Base-by-base conservation (phyloP, 202 grass and related monocot genomes). In the Carex arenaria region DNA sequence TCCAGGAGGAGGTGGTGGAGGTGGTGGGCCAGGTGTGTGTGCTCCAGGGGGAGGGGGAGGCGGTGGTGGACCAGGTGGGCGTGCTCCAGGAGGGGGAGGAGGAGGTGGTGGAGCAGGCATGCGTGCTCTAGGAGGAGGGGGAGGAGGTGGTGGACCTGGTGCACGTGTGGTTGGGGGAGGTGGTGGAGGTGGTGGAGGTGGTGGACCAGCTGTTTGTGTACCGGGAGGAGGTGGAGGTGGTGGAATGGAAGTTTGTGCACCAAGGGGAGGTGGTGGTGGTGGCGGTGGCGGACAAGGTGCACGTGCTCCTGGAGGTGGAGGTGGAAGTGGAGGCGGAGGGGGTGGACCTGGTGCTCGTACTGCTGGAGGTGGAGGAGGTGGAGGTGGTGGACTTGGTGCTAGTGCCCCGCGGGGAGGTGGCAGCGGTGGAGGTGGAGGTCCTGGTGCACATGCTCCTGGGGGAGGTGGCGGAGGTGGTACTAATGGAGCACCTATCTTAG, bases 1-100 rank as follows among this genome's bases (percentile, higher is more conserved):
- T 49, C 79, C 76, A 61, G 67, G 84, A 31, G 75, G 80, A 8
- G 88, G 80, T 1, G 81, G 90, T 0, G 82, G 89, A n/a, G 87
- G 87, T 40, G 90, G 90, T 23, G 87, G 52, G 14, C 90, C 32
- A 80, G 28, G 36, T 77, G 79, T 3, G 13, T 38, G 45, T 4
- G 67, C 69, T 15, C 23, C 67, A 20, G 54, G 79, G 7, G 79
- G 28, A 11, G 76, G 49, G 3, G 59, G 86, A 0, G 80, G 36
- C 6, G 78, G 76, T 47, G 83, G 68, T 64, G 84, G 80, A 5
- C 15, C 23, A 10, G 79, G 38, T 4, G 8, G 4, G 8, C 32
- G 66, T 34, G 56, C 42, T 40, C 62, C 67, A 49, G 32, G 53
- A 10, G 89, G 90, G 84, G 47, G 82, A 1, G 77, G 89, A 12